Evolutionary conservation across 148 eudicot species (phyloP), one percentile per base, ranked within the genome.

Genomic region (Amaranthus hypochondriacus): DNA sequence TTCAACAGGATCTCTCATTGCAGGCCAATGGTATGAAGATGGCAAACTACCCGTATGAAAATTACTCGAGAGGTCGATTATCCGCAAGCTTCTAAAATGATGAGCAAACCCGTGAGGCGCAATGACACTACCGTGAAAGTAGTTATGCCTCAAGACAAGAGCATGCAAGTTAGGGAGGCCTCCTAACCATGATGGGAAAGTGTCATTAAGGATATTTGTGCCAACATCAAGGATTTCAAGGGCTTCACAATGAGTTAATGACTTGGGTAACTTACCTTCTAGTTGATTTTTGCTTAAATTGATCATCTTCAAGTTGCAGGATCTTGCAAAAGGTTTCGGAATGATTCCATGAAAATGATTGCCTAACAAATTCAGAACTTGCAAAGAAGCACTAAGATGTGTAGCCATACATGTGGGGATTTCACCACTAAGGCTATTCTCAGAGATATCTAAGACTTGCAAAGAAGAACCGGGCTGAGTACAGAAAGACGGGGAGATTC

Each of bases 111-210:
- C 3, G 7, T 8, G 7, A 50, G 44, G 2, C 3, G 13, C 18
- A 44, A 8, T 7, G 71, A 58, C 15, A 87, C 6, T 48, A 6
- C 88, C 88, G 44, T 81, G 48, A 5, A 87, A 80, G n/a, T 60
- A 74, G 72, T 87, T 87, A 44, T 56, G 50, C 7, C 80, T 42
- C 51, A 86, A 69, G 9, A 77, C 4, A 11, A 86, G 81, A 28
- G 39, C 39, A 28, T 28, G 39, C 39, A 28, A 28, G 39, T 28
- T 28, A 28, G 39, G 39, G 39, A 69, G 81, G n/a, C 43, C 13
- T n/a, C 81, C 83, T 50, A 85, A 21, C 86, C 88, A 87, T 46
- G 70, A 69, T 0, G 90, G 90, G 15, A 87, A 87, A 15, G 61
- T 54, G 28, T 79, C 90, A 47, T 49, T 56, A 0, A 85, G 62